A percentile compares a stretch with the other conserved stretches of the same genome.
Evolutionary conservation across 164 flowering plant species (phyloP).

Genomic region (Euptelea pleiosperma): DNA sequence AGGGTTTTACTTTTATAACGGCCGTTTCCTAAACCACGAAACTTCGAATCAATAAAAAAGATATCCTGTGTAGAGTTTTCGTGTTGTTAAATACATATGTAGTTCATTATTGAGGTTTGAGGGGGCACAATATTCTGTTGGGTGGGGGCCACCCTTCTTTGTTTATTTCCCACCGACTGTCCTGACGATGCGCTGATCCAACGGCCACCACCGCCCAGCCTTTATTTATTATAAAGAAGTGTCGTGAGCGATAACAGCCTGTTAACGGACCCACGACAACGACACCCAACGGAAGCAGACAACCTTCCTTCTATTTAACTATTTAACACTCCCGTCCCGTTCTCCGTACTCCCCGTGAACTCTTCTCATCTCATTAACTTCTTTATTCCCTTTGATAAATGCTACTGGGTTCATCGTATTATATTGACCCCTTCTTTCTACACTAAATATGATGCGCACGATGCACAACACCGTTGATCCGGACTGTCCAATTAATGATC

Average conservation of each 20-base stretch:
- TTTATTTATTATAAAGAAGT: background rate
- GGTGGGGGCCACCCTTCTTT: background rate
- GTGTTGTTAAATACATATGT: too few relatives aligned
- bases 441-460: background rate
- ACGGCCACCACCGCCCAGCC: background rate
- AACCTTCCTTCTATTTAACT: background rate
- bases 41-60: too few relatives aligned
- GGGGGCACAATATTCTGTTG: too few relatives aligned
- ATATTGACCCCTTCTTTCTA: background rate
- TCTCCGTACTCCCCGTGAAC: constrained; percentile 4
- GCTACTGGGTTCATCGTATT: background rate
- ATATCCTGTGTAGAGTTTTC: too few relatives aligned
- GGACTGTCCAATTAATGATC: background rate
- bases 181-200: background rate
- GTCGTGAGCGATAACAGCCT: background rate
- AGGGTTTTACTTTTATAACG: too few relatives aligned
- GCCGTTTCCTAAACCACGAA: too few relatives aligned
- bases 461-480: background rate
- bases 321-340: background rate
- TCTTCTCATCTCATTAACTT: background rate
- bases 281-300: background rate
- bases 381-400: background rate
- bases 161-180: background rate
- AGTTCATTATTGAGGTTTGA: too few relatives aligned
- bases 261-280: constrained; percentile 7